A percentile compares a stretch with the other conserved stretches of the same genome.
Evolutionary conservation across 148 eudicot genomes (phyloP).

Genomic region (Camellia japonica): DNA sequence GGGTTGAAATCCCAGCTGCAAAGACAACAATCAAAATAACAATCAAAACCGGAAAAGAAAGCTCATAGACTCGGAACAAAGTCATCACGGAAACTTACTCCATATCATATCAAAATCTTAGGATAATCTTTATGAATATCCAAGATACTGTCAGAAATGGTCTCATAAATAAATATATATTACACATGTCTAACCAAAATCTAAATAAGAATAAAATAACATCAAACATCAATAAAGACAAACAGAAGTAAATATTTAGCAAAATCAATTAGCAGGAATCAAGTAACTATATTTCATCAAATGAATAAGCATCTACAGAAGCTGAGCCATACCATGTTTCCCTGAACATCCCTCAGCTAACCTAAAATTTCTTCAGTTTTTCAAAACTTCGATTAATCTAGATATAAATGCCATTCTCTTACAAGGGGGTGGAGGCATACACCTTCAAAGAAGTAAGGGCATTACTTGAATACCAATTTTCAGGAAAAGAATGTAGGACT

Average conservation of each 20-base stretch:
- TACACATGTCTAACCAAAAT: not conserved
- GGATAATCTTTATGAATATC: too few relatives aligned
- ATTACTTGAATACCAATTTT: not conserved
- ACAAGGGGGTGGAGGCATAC: not conserved
- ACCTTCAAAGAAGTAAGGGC: not conserved
- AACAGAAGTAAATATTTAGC: not conserved
- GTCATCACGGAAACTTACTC: not conserved
- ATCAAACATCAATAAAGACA: not conserved
- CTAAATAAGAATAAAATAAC: not conserved
- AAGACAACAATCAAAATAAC: slow-evolving; percentile 14
- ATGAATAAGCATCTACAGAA: not conserved
- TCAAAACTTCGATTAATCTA: not conserved
- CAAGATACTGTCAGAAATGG: too few relatives aligned
- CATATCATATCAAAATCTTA: slow-evolving; percentile 4
- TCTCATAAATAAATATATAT: not conserved
- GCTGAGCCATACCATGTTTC: not conserved
- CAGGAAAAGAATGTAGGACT: not conserved
- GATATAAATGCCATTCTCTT: not conserved
- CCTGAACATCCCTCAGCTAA: not conserved
- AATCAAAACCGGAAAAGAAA: not conserved
- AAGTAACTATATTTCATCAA: too few relatives aligned
- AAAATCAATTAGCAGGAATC: not conserved
- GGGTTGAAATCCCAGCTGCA: slow-evolving; percentile 53
- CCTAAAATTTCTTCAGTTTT: not conserved
- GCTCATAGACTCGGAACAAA: not conserved